Evolutionary conservation across 192 early-diverging fungal genomes (phyloP).

Genomic region (Backusella luteola): DNA sequence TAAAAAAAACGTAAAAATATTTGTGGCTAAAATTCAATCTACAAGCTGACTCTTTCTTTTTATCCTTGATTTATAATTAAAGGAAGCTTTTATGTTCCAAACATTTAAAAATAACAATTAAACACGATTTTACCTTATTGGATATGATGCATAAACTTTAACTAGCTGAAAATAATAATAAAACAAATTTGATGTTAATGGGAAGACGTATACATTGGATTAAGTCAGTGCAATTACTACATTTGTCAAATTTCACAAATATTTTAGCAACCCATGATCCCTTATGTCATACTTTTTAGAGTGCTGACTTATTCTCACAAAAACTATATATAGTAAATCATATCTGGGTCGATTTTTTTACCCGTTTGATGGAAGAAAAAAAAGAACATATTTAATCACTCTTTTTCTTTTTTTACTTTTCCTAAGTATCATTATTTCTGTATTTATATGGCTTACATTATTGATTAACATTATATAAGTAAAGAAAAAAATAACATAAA

Average conservation of each 20-base stretch:
- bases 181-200: not conserved
- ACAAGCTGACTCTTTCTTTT: not conserved
- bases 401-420: not conserved
- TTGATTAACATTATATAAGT: not conserved
- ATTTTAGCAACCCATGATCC: not conserved
- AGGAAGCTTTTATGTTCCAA: not conserved
- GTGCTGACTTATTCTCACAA: not conserved
- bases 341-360: not conserved
- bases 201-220: not conserved
- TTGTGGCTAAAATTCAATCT: not conserved
- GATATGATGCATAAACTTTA: not conserved
- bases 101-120: not conserved
- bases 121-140: not conserved
- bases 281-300: slow-evolving; percentile 2
- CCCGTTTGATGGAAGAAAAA: not conserved
- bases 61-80: not conserved
- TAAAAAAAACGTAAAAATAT: not conserved
- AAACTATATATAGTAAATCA: not conserved
- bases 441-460: not conserved
- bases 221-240: not conserved
- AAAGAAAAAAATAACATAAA: not conserved
- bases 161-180: not conserved
- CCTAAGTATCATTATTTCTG: not conserved
- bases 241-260: not conserved
- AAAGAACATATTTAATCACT: not conserved